A percentile compares a stretch with the other conserved stretches of the same genome.
Evolutionary conservation across 106 monocot genomes (phyloP).

Genomic region (Allium cepa): DNA sequence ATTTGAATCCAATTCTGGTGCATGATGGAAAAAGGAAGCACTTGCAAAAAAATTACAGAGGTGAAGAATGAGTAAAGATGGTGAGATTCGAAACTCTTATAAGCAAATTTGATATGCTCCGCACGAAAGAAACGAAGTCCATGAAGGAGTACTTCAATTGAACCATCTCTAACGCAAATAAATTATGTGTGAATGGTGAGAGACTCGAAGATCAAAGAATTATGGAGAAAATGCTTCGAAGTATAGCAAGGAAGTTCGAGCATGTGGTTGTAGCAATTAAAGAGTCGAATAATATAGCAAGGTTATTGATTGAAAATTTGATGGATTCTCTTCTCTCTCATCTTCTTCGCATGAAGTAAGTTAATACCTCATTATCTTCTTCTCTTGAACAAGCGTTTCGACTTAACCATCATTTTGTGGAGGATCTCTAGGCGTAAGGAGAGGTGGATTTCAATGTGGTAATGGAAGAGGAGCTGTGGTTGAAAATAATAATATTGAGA

Average conservation of each 20-base stretch:
- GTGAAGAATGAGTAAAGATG: background rate
- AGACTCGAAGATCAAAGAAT: background rate
- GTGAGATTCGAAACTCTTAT: background rate
- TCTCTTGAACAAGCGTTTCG: background rate
- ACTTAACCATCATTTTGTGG: background rate
- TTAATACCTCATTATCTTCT: background rate
- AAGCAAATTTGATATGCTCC: background rate
- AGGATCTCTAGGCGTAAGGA: background rate
- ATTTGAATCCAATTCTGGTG: background rate
- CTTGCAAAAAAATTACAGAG: background rate
- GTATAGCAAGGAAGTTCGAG: background rate
- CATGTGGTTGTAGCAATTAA: background rate
- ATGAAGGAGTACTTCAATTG: background rate
- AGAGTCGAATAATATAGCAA: background rate
- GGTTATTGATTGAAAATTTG: background rate
- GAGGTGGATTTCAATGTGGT: background rate
- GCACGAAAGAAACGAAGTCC: background rate
- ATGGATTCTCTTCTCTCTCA: background rate
- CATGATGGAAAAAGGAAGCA: background rate
- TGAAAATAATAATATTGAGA: too few relatives aligned
- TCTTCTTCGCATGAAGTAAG: background rate
- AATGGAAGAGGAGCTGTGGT: background rate
- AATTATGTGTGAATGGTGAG: background rate
- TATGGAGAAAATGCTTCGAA: background rate
- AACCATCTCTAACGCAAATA: background rate